Base-by-base conservation (phyloP, 176 grass and related monocot genomes). In the Alloteropsis semialata region DNA sequence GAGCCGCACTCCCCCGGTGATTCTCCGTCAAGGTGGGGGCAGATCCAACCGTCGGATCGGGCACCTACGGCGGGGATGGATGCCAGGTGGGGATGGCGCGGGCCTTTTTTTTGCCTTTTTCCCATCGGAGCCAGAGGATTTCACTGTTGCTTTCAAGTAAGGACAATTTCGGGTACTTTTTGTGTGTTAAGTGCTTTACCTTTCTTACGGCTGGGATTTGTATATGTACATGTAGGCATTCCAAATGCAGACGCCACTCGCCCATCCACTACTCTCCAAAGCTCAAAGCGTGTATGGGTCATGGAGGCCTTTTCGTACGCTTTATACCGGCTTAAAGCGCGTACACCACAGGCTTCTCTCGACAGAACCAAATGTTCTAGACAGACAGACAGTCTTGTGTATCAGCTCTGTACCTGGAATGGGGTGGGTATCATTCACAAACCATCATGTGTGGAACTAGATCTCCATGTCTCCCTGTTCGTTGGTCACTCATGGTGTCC, bases 201-300 rank as follows among this genome's bases (percentile, higher is more conserved):
- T 49, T 66, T 46, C 39, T 10, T 49, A 75, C 28, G 3, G 27
- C 67, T 81, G 49, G 49, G 70, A 46, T 14, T 39, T 49, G 77
- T 67, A 37, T 24, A 36, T 0, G 7, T 39, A 45, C 57, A 32
- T 30, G 48, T 50, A 22, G n/a, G n/a, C 14, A 24, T 64, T 69
- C 51, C 32, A 69, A 58, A 76, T 87, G 64, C 57, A 62, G 13
- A 37, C 59, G 76, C 44, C 42, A 70, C 54, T 22, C n/a, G 83
- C 54, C 49, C 42, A 27, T 72, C 29, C 43, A 80, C 36, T 65
- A 67, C 67, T 51, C 55, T 37, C 48, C 21, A 1, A 42, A 68
- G 65, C 12, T 24, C 42, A 78, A 72, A 43, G 30, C 45, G 60
- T 72, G 70, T 5, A 30, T 80, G 70, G 46, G 59, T 74, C 10